Evolutionary conservation across 345 rosid genomes (phyloP), one percentile per base, ranked within the genome.

Genomic region (Isatis tinctoria): DNA sequence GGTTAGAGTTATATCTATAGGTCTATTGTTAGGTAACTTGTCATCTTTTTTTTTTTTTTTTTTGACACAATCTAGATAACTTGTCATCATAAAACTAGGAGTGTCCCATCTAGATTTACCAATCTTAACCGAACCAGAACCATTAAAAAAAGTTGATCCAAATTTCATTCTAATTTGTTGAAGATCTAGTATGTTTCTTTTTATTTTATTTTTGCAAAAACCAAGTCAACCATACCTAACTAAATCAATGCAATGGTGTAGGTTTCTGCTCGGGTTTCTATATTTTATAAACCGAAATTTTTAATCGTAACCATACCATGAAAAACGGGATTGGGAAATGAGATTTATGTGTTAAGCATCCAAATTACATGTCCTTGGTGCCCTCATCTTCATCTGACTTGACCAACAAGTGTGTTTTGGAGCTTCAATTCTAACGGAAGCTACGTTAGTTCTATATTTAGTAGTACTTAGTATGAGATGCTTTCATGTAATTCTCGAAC

Each of bases 41-140:
- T 56, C 27, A 22, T 48, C 62, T n/a, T n/a, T n/a, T n/a, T n/a
- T n/a, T n/a, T n/a, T n/a, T n/a, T n/a, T n/a, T n/a, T n/a, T n/a
- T n/a, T n/a, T n/a, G n/a, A n/a, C n/a, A n/a, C n/a, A n/a, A n/a
- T n/a, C n/a, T 57, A 16, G 40, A 30, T 16, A 41, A 57, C 53
- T 30, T 69, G 30, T 56, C 27, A 22, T 48, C 62, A 56, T 13
- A 40, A 22, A 22, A 64, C 24, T 45, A 9, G 26, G 37, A 44
- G 4, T 58, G 13, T 70, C 8, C 48, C n/a, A 16, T 35, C 28
- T 30, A 48, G 17, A 48, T 26, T 26, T 35, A 35, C 58, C 37
- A 59, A 59, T 33, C 36, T 28, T 28, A 18, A 57, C 73, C 65
- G 14, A 43, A 58, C n/a, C 47, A 59, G 45, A 58, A 70, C 18